These are phyloP conservation scores for Epichloe coenophiala DNA, from an alignment of 2,329 filamentous ascomycete species.

Conservation along the genomic window DNA sequence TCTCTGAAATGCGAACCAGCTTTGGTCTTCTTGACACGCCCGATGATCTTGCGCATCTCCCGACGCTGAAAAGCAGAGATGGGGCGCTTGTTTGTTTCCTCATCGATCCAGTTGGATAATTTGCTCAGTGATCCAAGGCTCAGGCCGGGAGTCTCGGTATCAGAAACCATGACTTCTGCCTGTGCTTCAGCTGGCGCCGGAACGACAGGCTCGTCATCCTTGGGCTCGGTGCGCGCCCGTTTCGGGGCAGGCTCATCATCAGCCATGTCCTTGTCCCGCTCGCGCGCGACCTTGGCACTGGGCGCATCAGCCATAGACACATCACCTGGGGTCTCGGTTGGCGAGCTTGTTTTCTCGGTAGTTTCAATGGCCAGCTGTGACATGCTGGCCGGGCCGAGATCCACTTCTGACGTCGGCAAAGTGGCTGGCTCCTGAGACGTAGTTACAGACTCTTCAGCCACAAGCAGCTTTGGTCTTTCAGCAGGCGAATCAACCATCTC, in stretches of 20 bases:
- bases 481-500: slow-evolving; percentile 15
- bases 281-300: slow-evolving; percentile 52
- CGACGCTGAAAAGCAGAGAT: slow-evolving; percentile 48
- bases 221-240: slow-evolving; percentile 59
- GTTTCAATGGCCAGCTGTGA: slow-evolving; percentile 26
- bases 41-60: slow-evolving; percentile 52
- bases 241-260: slow-evolving; percentile 61
- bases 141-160: slow-evolving; percentile 6
- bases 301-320: slow-evolving; percentile 42
- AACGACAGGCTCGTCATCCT: slow-evolving; percentile 22
- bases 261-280: slow-evolving; percentile 60
- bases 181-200: slow-evolving; percentile 5
- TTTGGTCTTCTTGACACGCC: slow-evolving; percentile 75
- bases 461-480: slow-evolving; percentile 4
- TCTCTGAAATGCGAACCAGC: slow-evolving; percentile 61
- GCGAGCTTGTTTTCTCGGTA: slow-evolving; percentile 16
- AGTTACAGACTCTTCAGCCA: slow-evolving; percentile 8
- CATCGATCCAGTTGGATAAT: slow-evolving; percentile 27
- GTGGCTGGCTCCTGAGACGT: slow-evolving; percentile 9
- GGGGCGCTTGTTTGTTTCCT: slow-evolving; percentile 28
- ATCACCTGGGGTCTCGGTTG: slow-evolving; percentile 23
- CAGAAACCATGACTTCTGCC: slow-evolving; percentile 4
- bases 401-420: slow-evolving; percentile 20
- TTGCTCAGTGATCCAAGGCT: slow-evolving; percentile 12
- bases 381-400: slow-evolving; percentile 22